A percentile compares a stretch with the other conserved stretches of the same genome.
These are phyloP conservation scores for Rauvolfia tetraphylla DNA, from an alignment of 257 asterid genomes.

Conservation along the genomic window DNA sequence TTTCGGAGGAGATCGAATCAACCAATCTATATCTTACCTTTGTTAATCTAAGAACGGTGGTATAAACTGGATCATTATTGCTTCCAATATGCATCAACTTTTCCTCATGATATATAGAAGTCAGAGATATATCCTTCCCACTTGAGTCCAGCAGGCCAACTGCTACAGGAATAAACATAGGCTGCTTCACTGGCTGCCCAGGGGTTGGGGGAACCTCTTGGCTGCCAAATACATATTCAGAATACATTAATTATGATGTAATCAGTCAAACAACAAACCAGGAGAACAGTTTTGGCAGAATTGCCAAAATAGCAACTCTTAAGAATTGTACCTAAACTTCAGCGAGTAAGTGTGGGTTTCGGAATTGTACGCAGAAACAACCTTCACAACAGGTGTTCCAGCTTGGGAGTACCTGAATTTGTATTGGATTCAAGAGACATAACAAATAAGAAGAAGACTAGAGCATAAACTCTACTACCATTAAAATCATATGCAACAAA, in stretches of 20 bases:
- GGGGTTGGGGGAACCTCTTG: conserved; percentile 95
- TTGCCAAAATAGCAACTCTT: not conserved
- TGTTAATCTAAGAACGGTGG: conserved; percentile 61
- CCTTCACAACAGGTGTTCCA: conserved; percentile 83
- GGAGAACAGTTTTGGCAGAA: not conserved
- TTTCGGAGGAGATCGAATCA: not conserved
- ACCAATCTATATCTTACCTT: conserved; percentile 36
- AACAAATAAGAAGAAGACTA: not conserved
- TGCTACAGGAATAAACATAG: conserved; percentile 78
- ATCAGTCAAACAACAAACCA: not conserved
- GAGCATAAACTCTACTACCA: not conserved
- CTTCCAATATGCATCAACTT: conserved; percentile 40
- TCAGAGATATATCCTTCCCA: conserved; percentile 70
- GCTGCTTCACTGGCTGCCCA: conserved; percentile 79
- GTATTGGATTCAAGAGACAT: conserved; percentile 12
- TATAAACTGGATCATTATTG: conserved; percentile 37
- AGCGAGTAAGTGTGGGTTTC: conserved; percentile 61
- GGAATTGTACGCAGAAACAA: conserved; percentile 51
- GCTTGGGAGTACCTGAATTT: conserved; percentile 94
- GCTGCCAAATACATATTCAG: conserved; percentile 41
- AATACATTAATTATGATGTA: conserved; percentile 14
- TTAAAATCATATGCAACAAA: not conserved
- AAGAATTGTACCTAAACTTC: conserved; percentile 64
- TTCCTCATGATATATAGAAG: conserved; percentile 50
- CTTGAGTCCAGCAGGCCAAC: conserved; percentile 64